Evolutionary conservation across 768 basidiomycete species (phyloP), one percentile per base, ranked within the genome.

Genomic region (Cystofilobasidium bisporidii): DNA sequence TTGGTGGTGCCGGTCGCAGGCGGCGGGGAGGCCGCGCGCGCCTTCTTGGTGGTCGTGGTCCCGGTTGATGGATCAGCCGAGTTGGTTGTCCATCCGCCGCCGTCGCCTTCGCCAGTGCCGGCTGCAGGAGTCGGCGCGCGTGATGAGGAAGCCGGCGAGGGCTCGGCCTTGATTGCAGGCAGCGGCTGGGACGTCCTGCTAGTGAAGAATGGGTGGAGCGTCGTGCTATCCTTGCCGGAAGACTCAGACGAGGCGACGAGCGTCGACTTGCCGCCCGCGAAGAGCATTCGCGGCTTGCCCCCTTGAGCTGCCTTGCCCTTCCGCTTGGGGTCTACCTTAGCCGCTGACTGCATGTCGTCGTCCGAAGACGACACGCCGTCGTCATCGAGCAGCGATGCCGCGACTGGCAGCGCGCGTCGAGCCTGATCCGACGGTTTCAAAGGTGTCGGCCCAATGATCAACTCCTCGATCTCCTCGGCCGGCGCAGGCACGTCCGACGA

Each of bases 391-490:
- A 14, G 22, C 17, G 40, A 9, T 3, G 12, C 30, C 17, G 60
- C 9, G 30, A 22, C 20, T 28, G 60, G 60, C n/a, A 61, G 26
- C 15, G 40, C 60, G 36, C 60, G 36, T 9, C 60, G 60, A 5
- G 60, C 18, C 30, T 45, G 60, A 28, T 61, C 60, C n/a, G 40
- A 47, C 9, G 40, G 40, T 24, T 61, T 61, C 20, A 56, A 30
- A 17, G 53, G 53, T 15, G 53, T 56, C 30, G 53, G 53, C 15
- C 15, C 53, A 30, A 56, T 56, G 8, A 56, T 41, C 4, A 36
- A 28, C 26, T 57, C 58, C 20, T 60, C 65, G 4, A 33, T 47
- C 33, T 53, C 65, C 28, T 59, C 56, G 3, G 17, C 58, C 3
- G 40, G 20, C 14, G 24, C 32, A 15, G 38, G 22, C 28, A 30